Percentiles rank a stretch among this genome's conserved stretches.
phyloP scores from a whole-genome alignment of 2,329 filamentous ascomycete species.

The Orbilia ellipsospora region DNA sequence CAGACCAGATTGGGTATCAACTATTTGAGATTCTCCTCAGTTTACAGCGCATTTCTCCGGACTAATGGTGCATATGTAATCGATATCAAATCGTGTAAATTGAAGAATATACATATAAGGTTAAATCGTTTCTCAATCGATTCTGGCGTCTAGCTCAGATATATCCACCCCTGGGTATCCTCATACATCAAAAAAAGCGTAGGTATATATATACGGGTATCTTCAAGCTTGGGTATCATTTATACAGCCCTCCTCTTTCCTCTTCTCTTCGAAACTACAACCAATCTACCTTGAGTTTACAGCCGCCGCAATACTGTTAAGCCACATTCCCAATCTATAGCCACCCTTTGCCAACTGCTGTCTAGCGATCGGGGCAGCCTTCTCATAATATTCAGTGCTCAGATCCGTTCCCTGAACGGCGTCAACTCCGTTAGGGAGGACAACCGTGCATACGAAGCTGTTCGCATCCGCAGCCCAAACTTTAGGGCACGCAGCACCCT shows the following conservation, averaged over 20 bases:
- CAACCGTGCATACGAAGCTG: slow-evolving; percentile 67
- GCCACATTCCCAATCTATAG: slow-evolving; percentile 72
- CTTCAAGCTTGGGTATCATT: slow-evolving; percentile 23
- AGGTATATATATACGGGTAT: background rate
- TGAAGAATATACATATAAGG: slow-evolving; percentile 6
- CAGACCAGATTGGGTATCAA: background rate
- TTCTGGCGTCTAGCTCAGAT: no score
- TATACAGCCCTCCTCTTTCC: background rate
- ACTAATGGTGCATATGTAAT: no score
- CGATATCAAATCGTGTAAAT: background rate
- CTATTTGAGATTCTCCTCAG: background rate
- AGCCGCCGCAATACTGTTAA: slow-evolving; percentile 68
- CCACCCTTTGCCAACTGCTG: slow-evolving; percentile 75
- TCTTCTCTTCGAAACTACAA: background rate
- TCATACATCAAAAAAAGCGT: slow-evolving; percentile 7
- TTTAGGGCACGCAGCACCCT: slow-evolving; percentile 69
- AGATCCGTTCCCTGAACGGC: slow-evolving; percentile 72
- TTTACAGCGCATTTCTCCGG: no score
- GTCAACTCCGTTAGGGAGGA: slow-evolving; percentile 72
- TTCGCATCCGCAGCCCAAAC: slow-evolving; percentile 74
- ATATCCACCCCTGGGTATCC: slow-evolving; percentile 11
- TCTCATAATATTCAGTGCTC: slow-evolving; percentile 72
- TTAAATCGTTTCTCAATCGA: no score
- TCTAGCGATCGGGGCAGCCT: slow-evolving; percentile 72
- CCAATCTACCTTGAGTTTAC: slow-evolving; percentile 34